These are phyloP conservation scores for Fusarium sambucinum DNA, from an alignment of 2,329 filamentous ascomycete species.

Conservation along the genomic window DNA sequence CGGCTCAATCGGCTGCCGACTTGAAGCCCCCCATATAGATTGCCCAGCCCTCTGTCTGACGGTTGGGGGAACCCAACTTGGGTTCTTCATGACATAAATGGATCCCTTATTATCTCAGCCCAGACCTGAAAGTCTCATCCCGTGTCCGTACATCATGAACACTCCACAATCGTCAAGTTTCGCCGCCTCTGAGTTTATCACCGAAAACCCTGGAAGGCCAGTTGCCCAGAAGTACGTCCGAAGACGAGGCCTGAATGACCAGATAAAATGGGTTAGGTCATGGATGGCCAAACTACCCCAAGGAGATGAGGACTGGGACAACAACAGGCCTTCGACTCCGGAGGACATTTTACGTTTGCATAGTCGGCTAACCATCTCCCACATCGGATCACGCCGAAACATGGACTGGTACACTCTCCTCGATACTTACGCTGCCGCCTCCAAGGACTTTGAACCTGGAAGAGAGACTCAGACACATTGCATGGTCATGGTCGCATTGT, in stretches of 20 bases:
- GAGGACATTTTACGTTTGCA: conserved; percentile 40
- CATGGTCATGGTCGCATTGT: conserved; percentile 46
- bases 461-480: conserved; percentile 44
- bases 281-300: conserved; percentile 47
- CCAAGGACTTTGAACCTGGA: conserved; percentile 40
- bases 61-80: conserved; percentile 25
- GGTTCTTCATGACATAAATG: conserved; percentile 37
- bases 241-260: conserved; percentile 44
- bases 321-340: conserved; percentile 42
- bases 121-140: conserved; percentile 29
- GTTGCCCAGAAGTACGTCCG: conserved; percentile 43
- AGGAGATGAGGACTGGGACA: conserved; percentile 47
- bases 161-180: conserved; percentile 35
- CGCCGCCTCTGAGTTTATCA: conserved; percentile 44
- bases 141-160: conserved; percentile 36
- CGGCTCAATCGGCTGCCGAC: conserved; percentile 42
- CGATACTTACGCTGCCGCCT: conserved; percentile 42
- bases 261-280: conserved; percentile 45
- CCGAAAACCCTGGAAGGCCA: conserved; percentile 44
- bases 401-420: conserved; percentile 46
- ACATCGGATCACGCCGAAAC: conserved; percentile 35
- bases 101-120: conserved; percentile 20
- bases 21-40: conserved; percentile 37
- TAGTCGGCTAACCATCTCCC: conserved; percentile 38
- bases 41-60: conserved; percentile 34